Percentiles rank a stretch among this genome's conserved stretches.
Evolutionary conservation across 2,329 filamentous ascomycete genomes (phyloP).

Genomic region (Sodiomyces alkalinus): DNA sequence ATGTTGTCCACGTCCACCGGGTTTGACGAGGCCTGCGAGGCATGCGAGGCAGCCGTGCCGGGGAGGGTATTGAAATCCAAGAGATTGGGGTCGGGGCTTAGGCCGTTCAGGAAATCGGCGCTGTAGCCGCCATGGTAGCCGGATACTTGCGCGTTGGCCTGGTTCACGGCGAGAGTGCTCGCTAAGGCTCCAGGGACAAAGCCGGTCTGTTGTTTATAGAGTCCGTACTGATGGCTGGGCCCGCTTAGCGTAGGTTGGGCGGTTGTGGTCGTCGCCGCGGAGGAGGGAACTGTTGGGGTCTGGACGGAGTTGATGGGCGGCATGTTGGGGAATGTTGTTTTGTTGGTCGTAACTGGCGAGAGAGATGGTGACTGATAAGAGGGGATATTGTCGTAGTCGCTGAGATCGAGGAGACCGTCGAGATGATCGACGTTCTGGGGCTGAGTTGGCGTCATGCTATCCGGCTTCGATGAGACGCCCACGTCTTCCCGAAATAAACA

Average conservation of each 20-base stretch:
- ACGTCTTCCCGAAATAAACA: no score
- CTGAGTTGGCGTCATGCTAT: slow-evolving; percentile 2
- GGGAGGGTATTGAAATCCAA: slow-evolving; percentile 61
- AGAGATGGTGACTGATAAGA: slow-evolving; percentile 46
- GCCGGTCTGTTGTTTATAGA: slow-evolving; percentile 91
- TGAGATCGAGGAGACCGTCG: slow-evolving; percentile 44
- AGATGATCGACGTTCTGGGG: slow-evolving; percentile 31
- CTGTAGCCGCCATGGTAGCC: slow-evolving; percentile 35
- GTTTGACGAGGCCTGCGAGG: slow-evolving; percentile 39
- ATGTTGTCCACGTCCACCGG: slow-evolving; percentile 56
- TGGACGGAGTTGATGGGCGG: slow-evolving; percentile 35
- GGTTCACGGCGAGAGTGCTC: slow-evolving; percentile 65
- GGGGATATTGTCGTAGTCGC: slow-evolving; percentile 43
- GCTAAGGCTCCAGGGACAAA: slow-evolving; percentile 73
- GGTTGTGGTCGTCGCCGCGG: no score
- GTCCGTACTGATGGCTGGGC: slow-evolving; percentile 88
- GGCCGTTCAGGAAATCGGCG: slow-evolving; percentile 34
- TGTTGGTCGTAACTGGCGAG: slow-evolving; percentile 38
- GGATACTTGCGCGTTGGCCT: slow-evolving; percentile 36
- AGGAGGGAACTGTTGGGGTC: slow-evolving; percentile 36
- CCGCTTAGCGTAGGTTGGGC: slow-evolving; percentile 50
- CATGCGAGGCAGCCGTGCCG: background rate
- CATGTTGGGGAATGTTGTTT: slow-evolving; percentile 33
- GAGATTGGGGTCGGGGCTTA: slow-evolving; percentile 46
- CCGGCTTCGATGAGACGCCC: no score